These are phyloP conservation scores for Byssoonygena ceratinophila DNA, from an alignment of 2,329 filamentous ascomycete genomes.

Conservation along the genomic window DNA sequence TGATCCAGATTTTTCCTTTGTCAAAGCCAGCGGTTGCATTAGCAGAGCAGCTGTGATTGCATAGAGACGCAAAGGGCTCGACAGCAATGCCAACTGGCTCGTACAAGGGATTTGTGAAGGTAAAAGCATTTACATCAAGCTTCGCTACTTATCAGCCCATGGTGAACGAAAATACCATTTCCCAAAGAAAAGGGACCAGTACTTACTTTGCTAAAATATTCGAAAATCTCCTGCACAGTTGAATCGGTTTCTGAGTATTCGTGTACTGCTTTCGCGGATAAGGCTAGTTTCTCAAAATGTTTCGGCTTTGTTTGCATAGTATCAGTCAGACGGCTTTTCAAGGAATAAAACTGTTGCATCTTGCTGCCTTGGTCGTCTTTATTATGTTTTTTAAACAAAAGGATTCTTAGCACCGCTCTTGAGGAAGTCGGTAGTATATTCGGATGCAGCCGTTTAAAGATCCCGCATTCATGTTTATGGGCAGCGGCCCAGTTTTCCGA, in stretches of 20 bases:
- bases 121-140: slow-evolving; percentile 50
- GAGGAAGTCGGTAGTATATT: slow-evolving; percentile 46
- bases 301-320: slow-evolving; percentile 34
- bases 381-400: slow-evolving; percentile 34
- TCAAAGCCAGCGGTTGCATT: slow-evolving; percentile 51
- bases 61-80: slow-evolving; percentile 44
- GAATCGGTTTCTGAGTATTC: slow-evolving; percentile 42
- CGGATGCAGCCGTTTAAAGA: slow-evolving; percentile 39
- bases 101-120: slow-evolving; percentile 45
- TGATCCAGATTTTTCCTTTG: slow-evolving; percentile 40
- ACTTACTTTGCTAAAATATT: slow-evolving; percentile 40
- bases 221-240: slow-evolving; percentile 33
- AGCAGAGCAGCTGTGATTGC: slow-evolving; percentile 54
- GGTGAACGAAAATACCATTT: not conserved
- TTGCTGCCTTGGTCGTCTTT: slow-evolving; percentile 28
- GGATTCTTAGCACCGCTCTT: slow-evolving; percentile 45
- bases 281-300: slow-evolving; percentile 39
- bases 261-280: slow-evolving; percentile 46
- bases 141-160: slow-evolving; percentile 21
- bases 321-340: slow-evolving; percentile 42
- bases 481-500: slow-evolving; percentile 47
- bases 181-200: not conserved
- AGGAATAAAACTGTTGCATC: slow-evolving; percentile 32
- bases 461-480: slow-evolving; percentile 51
- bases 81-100: slow-evolving; percentile 51